Conservation (phyloP, 106 monocot species). For the Iris macrosiphon region DNA sequence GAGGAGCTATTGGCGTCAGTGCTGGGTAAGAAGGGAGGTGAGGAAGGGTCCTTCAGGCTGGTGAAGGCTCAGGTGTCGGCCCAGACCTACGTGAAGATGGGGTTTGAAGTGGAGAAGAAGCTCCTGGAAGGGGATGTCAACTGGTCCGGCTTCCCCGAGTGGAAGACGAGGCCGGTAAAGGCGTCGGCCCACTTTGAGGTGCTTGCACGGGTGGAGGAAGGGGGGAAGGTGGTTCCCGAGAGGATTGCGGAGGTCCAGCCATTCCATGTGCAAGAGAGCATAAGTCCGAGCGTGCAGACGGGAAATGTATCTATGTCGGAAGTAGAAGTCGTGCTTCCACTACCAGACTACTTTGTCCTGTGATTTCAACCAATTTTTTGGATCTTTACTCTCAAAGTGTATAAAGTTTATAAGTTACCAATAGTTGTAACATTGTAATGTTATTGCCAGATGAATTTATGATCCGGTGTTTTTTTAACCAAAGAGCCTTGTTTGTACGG, state of each 20-base stretch:
- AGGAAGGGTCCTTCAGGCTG: constrained; percentile 64
- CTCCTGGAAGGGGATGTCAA: constrained; percentile 40
- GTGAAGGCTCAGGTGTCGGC: constrained; percentile 70
- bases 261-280: constrained; percentile 24
- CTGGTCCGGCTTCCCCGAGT: constrained; percentile 48
- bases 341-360: constrained; percentile 50
- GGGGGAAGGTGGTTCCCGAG: constrained; percentile 72
- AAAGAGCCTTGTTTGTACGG: too few species aligned
- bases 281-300: constrained; percentile 22
- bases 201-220: constrained; percentile 62
- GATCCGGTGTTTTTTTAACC: too few species aligned
- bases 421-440: too few species aligned
- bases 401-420: too few species aligned
- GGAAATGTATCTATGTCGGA: constrained; percentile 56
- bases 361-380: too few species aligned
- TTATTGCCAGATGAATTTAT: too few species aligned
- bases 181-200: constrained; percentile 62
- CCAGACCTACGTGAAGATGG: constrained; percentile 77
- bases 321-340: constrained; percentile 35
- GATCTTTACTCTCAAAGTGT: too few species aligned
- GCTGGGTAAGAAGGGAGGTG: constrained; percentile 52
- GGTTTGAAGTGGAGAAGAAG: constrained; percentile 52
- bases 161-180: constrained; percentile 72
- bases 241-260: constrained; percentile 68
- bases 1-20: constrained; percentile 82